A percentile compares a stretch with the other conserved stretches of the same genome.
Conservation (phyloP, 2,329 filamentous ascomycete genomes). For the Colletotrichum scovillei region DNA sequence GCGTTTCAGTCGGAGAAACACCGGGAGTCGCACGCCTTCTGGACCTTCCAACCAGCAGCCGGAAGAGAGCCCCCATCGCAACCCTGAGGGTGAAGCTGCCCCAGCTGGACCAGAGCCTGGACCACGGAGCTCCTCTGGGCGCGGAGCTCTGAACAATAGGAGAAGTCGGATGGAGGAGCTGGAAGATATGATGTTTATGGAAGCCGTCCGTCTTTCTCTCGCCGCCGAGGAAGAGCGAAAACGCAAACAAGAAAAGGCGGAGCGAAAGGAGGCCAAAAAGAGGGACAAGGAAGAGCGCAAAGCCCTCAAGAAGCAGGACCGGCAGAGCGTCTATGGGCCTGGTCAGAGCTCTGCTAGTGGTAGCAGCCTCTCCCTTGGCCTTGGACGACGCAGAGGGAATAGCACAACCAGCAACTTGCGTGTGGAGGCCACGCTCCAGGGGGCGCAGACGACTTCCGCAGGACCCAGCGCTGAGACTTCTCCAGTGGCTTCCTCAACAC, state of each 20-base stretch:
- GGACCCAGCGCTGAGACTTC: conserved; percentile 36
- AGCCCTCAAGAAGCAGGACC: conserved; percentile 71
- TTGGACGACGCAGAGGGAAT: conserved; percentile 69
- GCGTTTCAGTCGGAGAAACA: conserved; percentile 68
- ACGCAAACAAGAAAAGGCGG: conserved; percentile 84
- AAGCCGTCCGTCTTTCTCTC: conserved; percentile 91
- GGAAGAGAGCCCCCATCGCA: conserved; percentile 43
- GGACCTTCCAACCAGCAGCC: conserved; percentile 44
- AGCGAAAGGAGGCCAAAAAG: conserved; percentile 85
- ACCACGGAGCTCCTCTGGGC: conserved; percentile 45
- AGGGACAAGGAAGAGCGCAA: conserved; percentile 88
- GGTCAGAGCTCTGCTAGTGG: conserved; percentile 65
- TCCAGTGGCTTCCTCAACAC: conserved; percentile 45
- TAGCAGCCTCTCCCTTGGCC: conserved; percentile 72
- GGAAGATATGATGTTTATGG: conserved; percentile 98
- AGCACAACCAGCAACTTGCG: conserved; percentile 70
- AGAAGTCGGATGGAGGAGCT: conserved; percentile 81
- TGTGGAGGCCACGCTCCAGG: conserved; percentile 64
- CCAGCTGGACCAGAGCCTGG: conserved; percentile 48
- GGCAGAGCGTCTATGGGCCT: conserved; percentile 50
- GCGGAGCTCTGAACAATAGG: conserved; percentile 42
- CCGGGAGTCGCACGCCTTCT: conserved; percentile 49
- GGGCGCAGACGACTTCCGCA: conserved; percentile 42
- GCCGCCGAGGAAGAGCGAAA: conserved; percentile 94
- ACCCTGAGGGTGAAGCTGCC: conserved; percentile 40